Base-by-base conservation (phyloP, 371 early-diverging fungal species). In the Mortierella sp. region DNA sequence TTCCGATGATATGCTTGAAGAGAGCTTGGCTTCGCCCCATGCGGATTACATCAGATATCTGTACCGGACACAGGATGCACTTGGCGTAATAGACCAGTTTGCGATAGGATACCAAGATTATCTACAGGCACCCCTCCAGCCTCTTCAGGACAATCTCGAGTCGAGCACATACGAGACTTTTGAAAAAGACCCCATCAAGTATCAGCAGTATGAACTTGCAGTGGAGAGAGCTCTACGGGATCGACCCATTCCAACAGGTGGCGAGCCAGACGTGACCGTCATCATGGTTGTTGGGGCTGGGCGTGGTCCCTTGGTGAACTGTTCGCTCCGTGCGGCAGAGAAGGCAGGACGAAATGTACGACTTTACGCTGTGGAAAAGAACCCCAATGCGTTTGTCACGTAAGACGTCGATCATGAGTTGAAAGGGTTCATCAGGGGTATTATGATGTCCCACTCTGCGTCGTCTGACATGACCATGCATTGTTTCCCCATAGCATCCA, bases 121-220 rank as follows among this genome's bases (percentile, higher is more conserved):
- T 63, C 79, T 96, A 19, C 96, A 96, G 79, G 85, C 90, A 5
- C 96, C 96, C 16, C 82, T 96, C 18, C 95, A 91, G 56, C 98
- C 98, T 2, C 83, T 98, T 31, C 94, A 94, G 92, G 95, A 97
- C 67, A 93, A 98, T 64, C 85, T 98, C 42, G 95, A 94, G 53
- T 92, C 95, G 14, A 89, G 86, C 14, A 96, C 95, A 0, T 98
- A 98, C 71, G 95, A 94, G 74, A 93, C 92, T 0, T 98, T 97
- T 82, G 97, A 96, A 78, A 90, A 89, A 58, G 96, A 96, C 78
- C 93, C 93, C 7, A 86, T 94, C 55, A 98, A 96, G 73, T 98
- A 98, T 81, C 87, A 87, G 56, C 87, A 89, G 67, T 98, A 98
- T 78, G 96, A 96, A 71, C 72, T 89, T 62, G 93, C 88, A 56